Percentiles rank a stretch among this genome's conserved stretches.
Conservation (phyloP, 495 filamentous ascomycete genomes). For the Podospora bellae-mahoneyi region DNA sequence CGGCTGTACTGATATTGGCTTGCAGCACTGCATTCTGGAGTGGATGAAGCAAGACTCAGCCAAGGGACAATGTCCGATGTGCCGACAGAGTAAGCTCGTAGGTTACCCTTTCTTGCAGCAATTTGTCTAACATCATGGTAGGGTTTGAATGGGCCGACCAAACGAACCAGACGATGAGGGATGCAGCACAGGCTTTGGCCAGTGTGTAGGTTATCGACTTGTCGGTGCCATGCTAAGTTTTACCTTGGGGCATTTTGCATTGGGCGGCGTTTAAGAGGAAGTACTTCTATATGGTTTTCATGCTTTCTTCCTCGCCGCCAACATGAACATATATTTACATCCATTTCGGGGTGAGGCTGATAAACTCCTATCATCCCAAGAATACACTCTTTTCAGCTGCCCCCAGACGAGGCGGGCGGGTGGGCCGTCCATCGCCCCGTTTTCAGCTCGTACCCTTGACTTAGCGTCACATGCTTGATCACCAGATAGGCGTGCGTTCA, state of each 20-base stretch:
- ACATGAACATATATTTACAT: no score
- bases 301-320: no score
- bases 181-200: slow-evolving; percentile 16
- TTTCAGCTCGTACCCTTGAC: background rate
- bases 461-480: slow-evolving; percentile 21
- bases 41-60: slow-evolving; percentile 95
- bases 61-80: slow-evolving; percentile 97
- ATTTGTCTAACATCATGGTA: slow-evolving; percentile 27
- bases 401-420: background rate
- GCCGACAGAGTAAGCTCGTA: slow-evolving; percentile 75
- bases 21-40: slow-evolving; percentile 86
- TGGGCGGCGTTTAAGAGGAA: no score
- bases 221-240: background rate
- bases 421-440: background rate
- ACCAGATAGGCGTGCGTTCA: background rate
- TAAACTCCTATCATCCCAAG: no score
- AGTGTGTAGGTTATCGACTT: background rate
- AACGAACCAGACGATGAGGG: slow-evolving; percentile 23
- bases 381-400: background rate
- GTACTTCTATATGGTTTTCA: no score
- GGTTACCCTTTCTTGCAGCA: background rate
- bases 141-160: slow-evolving; percentile 64
- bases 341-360: no score
- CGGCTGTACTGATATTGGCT: background rate
- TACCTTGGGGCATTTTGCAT: no score